Percentiles rank a stretch among this genome's conserved stretches.
phyloP scores from a whole-genome alignment of 2,329 filamentous ascomycete species.

The Magnaporthales sp. region DNA sequence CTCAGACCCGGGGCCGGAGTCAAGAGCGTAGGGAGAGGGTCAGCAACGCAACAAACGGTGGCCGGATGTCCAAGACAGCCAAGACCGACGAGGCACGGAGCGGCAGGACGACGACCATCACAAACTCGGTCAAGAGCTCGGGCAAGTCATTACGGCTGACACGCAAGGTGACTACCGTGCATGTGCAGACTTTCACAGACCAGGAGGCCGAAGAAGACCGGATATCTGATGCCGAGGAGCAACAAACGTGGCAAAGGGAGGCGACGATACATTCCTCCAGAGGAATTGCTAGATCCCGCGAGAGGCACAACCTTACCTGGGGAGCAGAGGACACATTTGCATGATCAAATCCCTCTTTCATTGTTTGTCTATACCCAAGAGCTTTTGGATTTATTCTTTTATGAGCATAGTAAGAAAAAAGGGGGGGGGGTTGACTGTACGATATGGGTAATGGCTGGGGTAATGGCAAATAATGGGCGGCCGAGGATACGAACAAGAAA shows the following conservation, averaged over 20 bases:
- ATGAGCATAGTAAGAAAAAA: background rate
- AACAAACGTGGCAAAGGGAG: slow-evolving; percentile 8
- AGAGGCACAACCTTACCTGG: slow-evolving; percentile 22
- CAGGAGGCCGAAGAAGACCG: background rate
- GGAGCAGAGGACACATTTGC: slow-evolving; percentile 35
- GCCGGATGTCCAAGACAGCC: background rate
- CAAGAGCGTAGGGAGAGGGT: background rate
- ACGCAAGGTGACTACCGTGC: background rate
- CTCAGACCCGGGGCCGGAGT: background rate
- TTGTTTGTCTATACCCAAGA: background rate
- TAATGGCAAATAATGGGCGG: background rate
- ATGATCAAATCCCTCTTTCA: slow-evolving; percentile 13
- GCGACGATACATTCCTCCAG: slow-evolving; percentile 8
- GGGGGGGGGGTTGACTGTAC: background rate
- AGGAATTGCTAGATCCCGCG: slow-evolving; percentile 8
- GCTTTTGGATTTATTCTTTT: background rate
- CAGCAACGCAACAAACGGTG: background rate
- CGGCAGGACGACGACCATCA: background rate
- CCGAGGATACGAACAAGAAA: background rate
- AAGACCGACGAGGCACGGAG: background rate
- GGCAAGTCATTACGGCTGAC: background rate
- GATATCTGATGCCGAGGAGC: slow-evolving; percentile 4
- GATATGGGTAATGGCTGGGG: background rate
- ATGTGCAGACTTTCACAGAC: background rate
- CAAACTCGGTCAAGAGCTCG: background rate